A percentile compares a stretch with the other conserved stretches of the same genome.
phyloP scores from a whole-genome alignment of 2,329 filamentous ascomycete genomes.

The Pestalotiopsis sp. region DNA sequence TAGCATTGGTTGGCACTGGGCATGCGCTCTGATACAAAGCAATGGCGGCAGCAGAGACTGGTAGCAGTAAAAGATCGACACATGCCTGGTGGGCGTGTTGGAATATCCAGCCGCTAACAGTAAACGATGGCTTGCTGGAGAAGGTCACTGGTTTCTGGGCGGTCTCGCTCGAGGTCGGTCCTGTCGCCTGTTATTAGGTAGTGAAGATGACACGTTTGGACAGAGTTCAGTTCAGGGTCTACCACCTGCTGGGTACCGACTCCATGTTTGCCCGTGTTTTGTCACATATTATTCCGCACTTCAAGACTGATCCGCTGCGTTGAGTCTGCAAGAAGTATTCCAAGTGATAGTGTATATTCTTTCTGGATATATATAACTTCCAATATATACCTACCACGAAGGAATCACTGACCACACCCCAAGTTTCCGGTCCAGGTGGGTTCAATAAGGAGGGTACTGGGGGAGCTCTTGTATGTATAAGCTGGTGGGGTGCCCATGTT shows the following conservation, averaged over 20 bases:
- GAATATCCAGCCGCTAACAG: neutral
- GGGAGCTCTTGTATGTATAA: neutral
- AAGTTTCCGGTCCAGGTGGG: neutral
- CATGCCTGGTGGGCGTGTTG: neutral
- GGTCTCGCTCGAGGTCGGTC: neutral
- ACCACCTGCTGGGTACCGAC: too few relatives aligned
- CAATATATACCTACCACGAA: neutral
- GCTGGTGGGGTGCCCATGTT: neutral
- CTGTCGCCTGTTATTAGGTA: neutral
- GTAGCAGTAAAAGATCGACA: neutral
- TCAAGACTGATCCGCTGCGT: too few relatives aligned
- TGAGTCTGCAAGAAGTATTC: too few relatives aligned
- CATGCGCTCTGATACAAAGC: neutral
- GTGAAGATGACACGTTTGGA: too few relatives aligned
- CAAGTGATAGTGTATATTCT: too few relatives aligned
- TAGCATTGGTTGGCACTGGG: neutral
- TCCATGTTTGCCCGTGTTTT: too few relatives aligned
- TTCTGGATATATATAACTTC: neutral
- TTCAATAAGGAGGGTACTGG: neutral
- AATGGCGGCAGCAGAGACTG: neutral
- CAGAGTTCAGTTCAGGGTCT: too few relatives aligned
- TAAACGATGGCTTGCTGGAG: neutral
- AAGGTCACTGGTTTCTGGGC: neutral
- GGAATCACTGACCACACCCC: neutral
- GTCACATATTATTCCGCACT: too few relatives aligned